These are phyloP conservation scores for Marasmius fiardii DNA, from an alignment of 1,284 basidiomycete genomes.

Conservation along the genomic window DNA sequence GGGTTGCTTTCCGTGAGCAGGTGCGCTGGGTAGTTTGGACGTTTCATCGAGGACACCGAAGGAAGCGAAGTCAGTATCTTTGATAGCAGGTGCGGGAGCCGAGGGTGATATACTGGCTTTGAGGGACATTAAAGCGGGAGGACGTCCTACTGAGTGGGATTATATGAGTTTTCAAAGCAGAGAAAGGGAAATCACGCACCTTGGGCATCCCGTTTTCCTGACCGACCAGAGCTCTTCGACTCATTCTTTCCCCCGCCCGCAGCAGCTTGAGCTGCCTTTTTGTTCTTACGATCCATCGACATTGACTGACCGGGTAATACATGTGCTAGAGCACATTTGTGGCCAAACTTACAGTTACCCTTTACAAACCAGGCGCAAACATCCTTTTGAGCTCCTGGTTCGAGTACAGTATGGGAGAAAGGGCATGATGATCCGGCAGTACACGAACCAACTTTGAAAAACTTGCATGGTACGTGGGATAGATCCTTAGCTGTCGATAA, in stretches of 20 bases:
- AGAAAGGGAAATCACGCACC: slow-evolving; percentile 20
- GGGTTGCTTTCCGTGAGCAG: slow-evolving; percentile 32
- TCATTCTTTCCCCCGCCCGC: slow-evolving; percentile 35
- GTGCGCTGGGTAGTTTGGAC: slow-evolving; percentile 43
- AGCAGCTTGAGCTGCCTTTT: slow-evolving; percentile 87
- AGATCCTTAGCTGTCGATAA: slow-evolving; percentile 71
- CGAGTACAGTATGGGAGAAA: slow-evolving; percentile 76
- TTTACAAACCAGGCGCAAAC: slow-evolving; percentile 94
- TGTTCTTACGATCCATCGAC: slow-evolving; percentile 98
- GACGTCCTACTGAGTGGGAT: slow-evolving; percentile 48
- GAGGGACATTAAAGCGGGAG: slow-evolving; percentile 61
- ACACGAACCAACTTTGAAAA: slow-evolving; percentile 92
- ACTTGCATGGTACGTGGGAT: slow-evolving; percentile 97
- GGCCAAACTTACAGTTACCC: slow-evolving; percentile 97
- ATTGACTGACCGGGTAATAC: slow-evolving; percentile 91
- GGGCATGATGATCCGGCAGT: slow-evolving; percentile 95
- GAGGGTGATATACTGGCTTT: slow-evolving; percentile 73
- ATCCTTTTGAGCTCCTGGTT: slow-evolving; percentile 84
- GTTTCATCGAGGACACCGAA: slow-evolving; percentile 56
- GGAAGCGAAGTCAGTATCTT: slow-evolving; percentile 72
- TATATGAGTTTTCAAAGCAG: slow-evolving; percentile 45
- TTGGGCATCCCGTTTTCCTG: slow-evolving; percentile 24
- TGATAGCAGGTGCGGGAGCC: slow-evolving; percentile 73
- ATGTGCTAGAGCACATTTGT: slow-evolving; percentile 95
- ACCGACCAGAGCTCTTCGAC: slow-evolving; percentile 30